phyloP scores from a whole-genome alignment of 78 protist species.

The Dictyostelium brefeldianum region DNA sequence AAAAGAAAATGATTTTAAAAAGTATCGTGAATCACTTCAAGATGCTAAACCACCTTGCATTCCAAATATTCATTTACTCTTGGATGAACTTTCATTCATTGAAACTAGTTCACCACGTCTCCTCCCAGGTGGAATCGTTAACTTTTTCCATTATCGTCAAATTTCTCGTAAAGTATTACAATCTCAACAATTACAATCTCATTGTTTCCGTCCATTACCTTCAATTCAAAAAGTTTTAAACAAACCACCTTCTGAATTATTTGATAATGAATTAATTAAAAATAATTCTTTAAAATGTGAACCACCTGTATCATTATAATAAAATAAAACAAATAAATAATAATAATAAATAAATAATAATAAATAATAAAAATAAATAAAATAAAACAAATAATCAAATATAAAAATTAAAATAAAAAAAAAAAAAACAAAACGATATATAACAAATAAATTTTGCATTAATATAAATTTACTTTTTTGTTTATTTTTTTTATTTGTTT shows the following conservation, averaged over 20 bases:
- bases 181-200: slow-evolving; percentile 49
- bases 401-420: no score
- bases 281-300: slow-evolving; percentile 37
- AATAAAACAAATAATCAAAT: no score
- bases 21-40: slow-evolving; percentile 38
- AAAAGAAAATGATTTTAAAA: slow-evolving; percentile 64
- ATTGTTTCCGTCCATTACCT: slow-evolving; percentile 50
- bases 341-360: no score
- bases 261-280: slow-evolving; percentile 59
- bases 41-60: slow-evolving; percentile 69
- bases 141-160: slow-evolving; percentile 81
- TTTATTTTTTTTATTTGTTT: no score
- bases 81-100: slow-evolving; percentile 55
- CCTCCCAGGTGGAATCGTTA: slow-evolving; percentile 74
- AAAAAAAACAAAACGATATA: no score
- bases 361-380: no score
- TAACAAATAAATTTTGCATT: no score
- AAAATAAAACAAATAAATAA: no score
- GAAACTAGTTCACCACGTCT: slow-evolving; percentile 56
- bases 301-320: slow-evolving; percentile 23
- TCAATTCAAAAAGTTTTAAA: slow-evolving; percentile 58
- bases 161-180: slow-evolving; percentile 48
- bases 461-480: no score
- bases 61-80: slow-evolving; percentile 42
- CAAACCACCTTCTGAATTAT: slow-evolving; percentile 59